Evolutionary conservation across 1,284 basidiomycete genomes (phyloP).

Genomic region (Trametes polyzona): DNA sequence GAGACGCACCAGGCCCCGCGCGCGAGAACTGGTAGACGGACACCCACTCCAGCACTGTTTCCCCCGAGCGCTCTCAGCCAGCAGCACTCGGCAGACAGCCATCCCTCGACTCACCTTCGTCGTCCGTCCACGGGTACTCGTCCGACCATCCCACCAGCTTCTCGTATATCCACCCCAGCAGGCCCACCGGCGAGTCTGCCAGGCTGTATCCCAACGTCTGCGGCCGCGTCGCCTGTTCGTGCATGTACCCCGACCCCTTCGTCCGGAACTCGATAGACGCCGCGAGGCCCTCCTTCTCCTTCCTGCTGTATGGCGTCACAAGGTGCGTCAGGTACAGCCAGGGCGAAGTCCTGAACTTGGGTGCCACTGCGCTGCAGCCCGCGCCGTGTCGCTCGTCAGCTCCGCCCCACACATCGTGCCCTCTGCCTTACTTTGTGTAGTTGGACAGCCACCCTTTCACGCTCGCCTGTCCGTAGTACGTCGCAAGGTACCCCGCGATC

Average conservation of each 20-base stretch:
- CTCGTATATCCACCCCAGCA: slow-evolving; percentile 67
- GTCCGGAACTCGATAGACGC: slow-evolving; percentile 13
- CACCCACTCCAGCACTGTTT: slow-evolving; percentile 15
- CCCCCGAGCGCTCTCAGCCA: background rate
- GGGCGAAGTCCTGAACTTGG: background rate
- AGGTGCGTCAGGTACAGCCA: slow-evolving; percentile 8
- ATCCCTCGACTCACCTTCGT: slow-evolving; percentile 43
- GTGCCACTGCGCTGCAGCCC: background rate
- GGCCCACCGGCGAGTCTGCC: slow-evolving; percentile 58
- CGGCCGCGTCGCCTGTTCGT: slow-evolving; percentile 39
- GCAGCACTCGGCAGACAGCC: background rate
- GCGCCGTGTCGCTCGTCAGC: no score
- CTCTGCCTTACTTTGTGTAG: slow-evolving; percentile 1
- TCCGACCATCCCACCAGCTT: slow-evolving; percentile 59
- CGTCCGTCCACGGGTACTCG: slow-evolving; percentile 53
- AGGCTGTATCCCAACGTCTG: slow-evolving; percentile 50
- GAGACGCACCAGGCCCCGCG: background rate
- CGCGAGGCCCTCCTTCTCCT: background rate
- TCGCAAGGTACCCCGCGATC: slow-evolving; percentile 12
- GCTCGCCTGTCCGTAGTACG: slow-evolving; percentile 10
- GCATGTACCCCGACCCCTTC: slow-evolving; percentile 35
- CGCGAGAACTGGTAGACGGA: slow-evolving; percentile 19
- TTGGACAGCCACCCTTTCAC: slow-evolving; percentile 18
- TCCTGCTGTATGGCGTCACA: slow-evolving; percentile 1
- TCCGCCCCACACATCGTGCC: no score